A percentile compares a stretch with the other conserved stretches of the same genome.
These are phyloP conservation scores for Phytopythium kandeliae DNA, from an alignment of 352 stramenopile genomes.

Conservation along the genomic window DNA sequence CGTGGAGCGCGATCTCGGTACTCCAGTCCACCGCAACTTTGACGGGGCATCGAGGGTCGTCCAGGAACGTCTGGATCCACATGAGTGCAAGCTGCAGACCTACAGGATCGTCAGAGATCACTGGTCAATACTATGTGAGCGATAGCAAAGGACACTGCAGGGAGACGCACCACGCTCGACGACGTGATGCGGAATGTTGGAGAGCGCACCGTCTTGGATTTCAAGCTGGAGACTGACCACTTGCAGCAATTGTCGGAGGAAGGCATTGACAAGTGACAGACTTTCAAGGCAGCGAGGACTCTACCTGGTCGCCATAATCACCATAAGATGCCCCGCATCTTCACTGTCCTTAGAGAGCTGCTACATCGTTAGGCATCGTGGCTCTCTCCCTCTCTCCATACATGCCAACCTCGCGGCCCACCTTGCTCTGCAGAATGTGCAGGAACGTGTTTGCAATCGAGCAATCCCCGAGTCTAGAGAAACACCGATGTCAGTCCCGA, in stretches of 20 bases:
- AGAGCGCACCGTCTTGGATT: constrained; percentile 29
- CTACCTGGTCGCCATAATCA: constrained; percentile 25
- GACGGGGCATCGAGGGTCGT: constrained; percentile 31
- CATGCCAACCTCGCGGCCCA: neutral
- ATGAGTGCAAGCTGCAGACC: constrained; percentile 38
- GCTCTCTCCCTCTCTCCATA: too few species aligned
- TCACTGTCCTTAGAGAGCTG: constrained; percentile 8
- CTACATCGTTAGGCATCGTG: neutral
- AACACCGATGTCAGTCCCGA: neutral
- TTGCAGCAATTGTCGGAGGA: too few species aligned
- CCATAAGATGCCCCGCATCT: constrained; percentile 40
- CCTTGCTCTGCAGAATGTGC: constrained; percentile 52
- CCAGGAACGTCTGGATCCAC: constrained; percentile 45
- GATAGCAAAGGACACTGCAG: too few species aligned
- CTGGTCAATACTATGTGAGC: neutral
- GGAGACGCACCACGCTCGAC: constrained; percentile 20
- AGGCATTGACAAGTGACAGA: too few species aligned
- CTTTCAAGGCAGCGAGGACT: neutral
- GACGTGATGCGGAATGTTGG: constrained; percentile 16
- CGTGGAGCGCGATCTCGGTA: constrained; percentile 20
- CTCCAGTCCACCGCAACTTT: constrained; percentile 44
- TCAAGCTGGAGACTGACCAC: constrained; percentile 31
- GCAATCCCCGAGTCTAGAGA: constrained; percentile 29
- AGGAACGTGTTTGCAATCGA: constrained; percentile 48
- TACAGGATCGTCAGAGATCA: constrained; percentile 5